These are phyloP conservation scores for Oenanthe javanica DNA, from an alignment of 140 eudicot species.

Conservation along the genomic window DNA sequence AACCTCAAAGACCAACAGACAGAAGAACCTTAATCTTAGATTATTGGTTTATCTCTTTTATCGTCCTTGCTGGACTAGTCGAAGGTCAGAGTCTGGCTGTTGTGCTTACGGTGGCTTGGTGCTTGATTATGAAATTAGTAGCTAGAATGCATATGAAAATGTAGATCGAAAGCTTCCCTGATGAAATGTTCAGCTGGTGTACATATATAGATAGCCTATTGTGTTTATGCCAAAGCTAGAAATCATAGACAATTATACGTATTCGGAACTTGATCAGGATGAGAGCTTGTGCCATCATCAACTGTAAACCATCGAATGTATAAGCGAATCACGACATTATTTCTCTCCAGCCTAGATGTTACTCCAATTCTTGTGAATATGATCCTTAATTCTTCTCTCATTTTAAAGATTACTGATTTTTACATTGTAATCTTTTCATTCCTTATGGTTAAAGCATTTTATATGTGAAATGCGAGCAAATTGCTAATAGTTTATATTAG, in stretches of 20 bases:
- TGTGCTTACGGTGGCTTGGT: background rate
- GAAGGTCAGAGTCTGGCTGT: background rate
- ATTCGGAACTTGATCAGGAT: background rate
- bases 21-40: background rate
- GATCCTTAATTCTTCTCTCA: no score
- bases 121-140: background rate
- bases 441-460: no score
- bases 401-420: no score
- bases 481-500: no score
- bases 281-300: background rate
- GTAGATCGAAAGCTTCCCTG: background rate
- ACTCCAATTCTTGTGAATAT: no score
- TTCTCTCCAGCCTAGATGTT: no score
- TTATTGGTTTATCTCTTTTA: slow-evolving; percentile 1
- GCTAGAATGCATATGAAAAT: background rate
- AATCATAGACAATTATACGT: background rate
- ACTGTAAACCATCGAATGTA: no score
- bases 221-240: background rate
- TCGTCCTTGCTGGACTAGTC: slow-evolving; percentile 5
- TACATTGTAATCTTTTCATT: no score
- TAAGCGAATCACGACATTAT: no score
- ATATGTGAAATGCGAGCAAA: no score
- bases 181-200: background rate
- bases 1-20: background rate
- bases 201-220: background rate